Conservation (phyloP, 108 stramenopile genomes). For the Discostella stelligeroides region DNA sequence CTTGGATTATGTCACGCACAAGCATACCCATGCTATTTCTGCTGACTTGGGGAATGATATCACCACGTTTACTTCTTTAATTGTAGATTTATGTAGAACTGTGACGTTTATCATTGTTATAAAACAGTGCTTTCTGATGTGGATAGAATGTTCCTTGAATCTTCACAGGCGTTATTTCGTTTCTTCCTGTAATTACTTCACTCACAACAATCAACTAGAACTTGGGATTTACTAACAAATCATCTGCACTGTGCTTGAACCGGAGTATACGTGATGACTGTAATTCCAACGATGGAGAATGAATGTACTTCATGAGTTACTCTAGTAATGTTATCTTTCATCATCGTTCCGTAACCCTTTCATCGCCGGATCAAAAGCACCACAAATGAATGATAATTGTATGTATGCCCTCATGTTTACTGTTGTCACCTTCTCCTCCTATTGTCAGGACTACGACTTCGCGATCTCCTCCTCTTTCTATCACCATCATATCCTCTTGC, state of each 20-base stretch:
- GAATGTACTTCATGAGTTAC: no score
- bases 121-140: not conserved
- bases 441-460: constrained; percentile 37
- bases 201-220: constrained; percentile 10
- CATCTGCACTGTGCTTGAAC: no score
- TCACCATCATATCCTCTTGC: constrained; percentile 31
- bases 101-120: not conserved
- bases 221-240: no score
- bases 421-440: constrained; percentile 15
- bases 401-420: not conserved
- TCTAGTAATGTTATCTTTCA: no score
- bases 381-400: not conserved
- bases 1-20: constrained; percentile 16
- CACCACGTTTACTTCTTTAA: not conserved
- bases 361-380: no score
- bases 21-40: constrained; percentile 18
- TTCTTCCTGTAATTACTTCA: not conserved
- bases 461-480: constrained; percentile 49
- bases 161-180: not conserved
- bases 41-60: constrained; percentile 10
- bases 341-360: no score
- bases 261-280: no score
- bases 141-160: no score
- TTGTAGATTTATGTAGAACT: not conserved
- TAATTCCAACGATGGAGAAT: no score